A percentile compares a stretch with the other conserved stretches of the same genome.
phyloP scores from a whole-genome alignment of 1,139 yeast species.

The Wickerhamiella pararugosa region DNA sequence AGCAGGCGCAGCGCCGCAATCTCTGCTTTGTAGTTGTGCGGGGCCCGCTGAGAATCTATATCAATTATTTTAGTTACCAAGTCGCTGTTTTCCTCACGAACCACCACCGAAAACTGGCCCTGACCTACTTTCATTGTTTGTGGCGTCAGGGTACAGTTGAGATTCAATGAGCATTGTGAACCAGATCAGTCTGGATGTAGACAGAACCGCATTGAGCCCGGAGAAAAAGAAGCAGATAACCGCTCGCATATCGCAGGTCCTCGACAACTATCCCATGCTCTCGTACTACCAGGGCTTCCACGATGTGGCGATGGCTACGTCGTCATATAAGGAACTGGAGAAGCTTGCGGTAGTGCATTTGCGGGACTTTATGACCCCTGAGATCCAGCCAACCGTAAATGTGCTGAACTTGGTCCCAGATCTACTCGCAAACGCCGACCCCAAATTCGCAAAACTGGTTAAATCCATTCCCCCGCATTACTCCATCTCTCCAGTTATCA shows the following conservation, averaged over 20 bases:
- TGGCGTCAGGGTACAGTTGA: neutral
- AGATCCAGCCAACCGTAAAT: slow-evolving; percentile 47
- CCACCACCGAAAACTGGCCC: neutral
- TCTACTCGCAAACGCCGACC: slow-evolving; percentile 38
- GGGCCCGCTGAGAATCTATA: slow-evolving; percentile 35
- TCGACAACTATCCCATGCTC: slow-evolving; percentile 46
- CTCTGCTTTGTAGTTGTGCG: slow-evolving; percentile 34
- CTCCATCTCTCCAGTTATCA: slow-evolving; percentile 61
- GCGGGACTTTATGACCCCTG: slow-evolving; percentile 74
- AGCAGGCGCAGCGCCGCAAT: slow-evolving; percentile 19
- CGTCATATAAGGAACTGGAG: slow-evolving; percentile 39
- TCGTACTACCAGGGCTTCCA: slow-evolving; percentile 88
- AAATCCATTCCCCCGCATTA: slow-evolving; percentile 38
- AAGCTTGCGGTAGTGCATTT: slow-evolving; percentile 45
- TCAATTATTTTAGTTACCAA: slow-evolving; percentile 27
- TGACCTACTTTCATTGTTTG: neutral
- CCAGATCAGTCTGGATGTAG: slow-evolving; percentile 67
- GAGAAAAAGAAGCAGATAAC: slow-evolving; percentile 17
- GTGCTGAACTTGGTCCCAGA: slow-evolving; percentile 55
- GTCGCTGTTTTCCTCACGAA: neutral
- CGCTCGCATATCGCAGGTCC: slow-evolving; percentile 37
- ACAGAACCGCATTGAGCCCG: slow-evolving; percentile 32
- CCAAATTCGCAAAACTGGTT: slow-evolving; percentile 33
- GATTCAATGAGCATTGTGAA: slow-evolving; percentile 19
- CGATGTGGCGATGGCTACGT: slow-evolving; percentile 59